Percentiles rank a stretch among this genome's conserved stretches.
These are phyloP conservation scores for Stentor coeruleus DNA, from an alignment of 73 alveolate species.

Conservation along the genomic window DNA sequence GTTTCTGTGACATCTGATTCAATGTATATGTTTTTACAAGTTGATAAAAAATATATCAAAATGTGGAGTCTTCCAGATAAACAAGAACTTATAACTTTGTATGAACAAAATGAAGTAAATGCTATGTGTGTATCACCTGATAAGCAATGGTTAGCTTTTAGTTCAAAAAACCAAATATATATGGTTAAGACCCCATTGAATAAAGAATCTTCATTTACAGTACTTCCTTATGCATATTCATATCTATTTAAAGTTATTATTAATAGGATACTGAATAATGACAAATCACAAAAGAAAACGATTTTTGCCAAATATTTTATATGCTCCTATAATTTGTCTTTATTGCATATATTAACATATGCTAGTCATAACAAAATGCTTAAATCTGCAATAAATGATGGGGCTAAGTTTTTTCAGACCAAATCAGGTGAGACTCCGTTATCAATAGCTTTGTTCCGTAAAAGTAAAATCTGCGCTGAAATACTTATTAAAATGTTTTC, in stretches of 20 bases:
- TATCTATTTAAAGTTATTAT: not conserved
- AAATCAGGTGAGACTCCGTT: slow-evolving; percentile 11
- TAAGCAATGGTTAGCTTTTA: not conserved
- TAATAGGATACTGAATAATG: not conserved
- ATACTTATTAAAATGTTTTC: not conserved
- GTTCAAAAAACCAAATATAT: not conserved
- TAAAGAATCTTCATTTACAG: not conserved
- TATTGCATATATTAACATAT: not conserved
- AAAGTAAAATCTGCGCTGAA: slow-evolving; percentile 17
- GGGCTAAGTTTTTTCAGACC: not conserved
- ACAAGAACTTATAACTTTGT: not conserved
- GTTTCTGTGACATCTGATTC: not conserved
- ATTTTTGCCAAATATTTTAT: not conserved
- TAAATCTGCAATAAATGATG: not conserved
- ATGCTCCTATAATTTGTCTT: not conserved
- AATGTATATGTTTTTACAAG: not conserved
- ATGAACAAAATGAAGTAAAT: not conserved
- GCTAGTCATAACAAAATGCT: not conserved
- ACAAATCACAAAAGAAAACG: not conserved
- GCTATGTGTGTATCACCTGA: not conserved
- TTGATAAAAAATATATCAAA: not conserved
- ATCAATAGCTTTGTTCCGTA: not conserved
- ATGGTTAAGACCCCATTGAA: not conserved
- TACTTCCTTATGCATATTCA: slow-evolving; percentile 1
- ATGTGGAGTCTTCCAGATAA: slow-evolving; percentile 19